phyloP scores from a whole-genome alignment of 2,329 filamentous ascomycete species.

The Fusarium multiceps region DNA sequence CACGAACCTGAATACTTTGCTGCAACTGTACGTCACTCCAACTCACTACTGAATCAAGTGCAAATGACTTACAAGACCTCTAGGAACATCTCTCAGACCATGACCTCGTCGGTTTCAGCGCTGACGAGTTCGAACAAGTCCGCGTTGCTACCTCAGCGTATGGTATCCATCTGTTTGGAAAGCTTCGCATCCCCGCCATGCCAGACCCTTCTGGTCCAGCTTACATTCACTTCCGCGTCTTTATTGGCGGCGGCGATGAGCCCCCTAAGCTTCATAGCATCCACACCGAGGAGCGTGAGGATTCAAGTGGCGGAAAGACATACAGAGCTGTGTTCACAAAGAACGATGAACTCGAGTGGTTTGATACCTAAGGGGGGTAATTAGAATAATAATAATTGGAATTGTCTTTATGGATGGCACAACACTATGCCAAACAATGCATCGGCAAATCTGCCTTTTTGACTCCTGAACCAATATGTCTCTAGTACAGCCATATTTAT shows the following conservation, averaged over 20 bases:
- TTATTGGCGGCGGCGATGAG: conserved; percentile 84
- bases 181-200: conserved; percentile 69
- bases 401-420: conserved; percentile 13
- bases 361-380: conserved; percentile 54
- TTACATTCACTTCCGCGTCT: conserved; percentile 89
- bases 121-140: conserved; percentile 87
- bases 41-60: too few species aligned
- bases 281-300: conserved; percentile 95
- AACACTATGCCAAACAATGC: conserved; percentile 1
- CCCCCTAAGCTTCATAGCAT: conserved; percentile 86
- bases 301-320: conserved; percentile 86
- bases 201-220: conserved; percentile 67
- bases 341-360: conserved; percentile 83
- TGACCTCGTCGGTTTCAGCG: conserved; percentile 86
- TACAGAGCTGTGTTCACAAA: conserved; percentile 93
- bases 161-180: conserved; percentile 78
- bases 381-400: conserved; percentile 20
- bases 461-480: conserved; percentile 27
- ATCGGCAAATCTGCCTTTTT: conserved; percentile 30
- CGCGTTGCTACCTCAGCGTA: conserved; percentile 91
- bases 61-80: background rate
- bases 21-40: conserved; percentile 52
- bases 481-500: conserved; percentile 28
- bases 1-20: conserved; percentile 67
- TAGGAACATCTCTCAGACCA: conserved; percentile 66